Evolutionary conservation across 2,329 filamentous ascomycete genomes (phyloP), one percentile per base, ranked within the genome.

Genomic region (Nigrospora sphaerica): DNA sequence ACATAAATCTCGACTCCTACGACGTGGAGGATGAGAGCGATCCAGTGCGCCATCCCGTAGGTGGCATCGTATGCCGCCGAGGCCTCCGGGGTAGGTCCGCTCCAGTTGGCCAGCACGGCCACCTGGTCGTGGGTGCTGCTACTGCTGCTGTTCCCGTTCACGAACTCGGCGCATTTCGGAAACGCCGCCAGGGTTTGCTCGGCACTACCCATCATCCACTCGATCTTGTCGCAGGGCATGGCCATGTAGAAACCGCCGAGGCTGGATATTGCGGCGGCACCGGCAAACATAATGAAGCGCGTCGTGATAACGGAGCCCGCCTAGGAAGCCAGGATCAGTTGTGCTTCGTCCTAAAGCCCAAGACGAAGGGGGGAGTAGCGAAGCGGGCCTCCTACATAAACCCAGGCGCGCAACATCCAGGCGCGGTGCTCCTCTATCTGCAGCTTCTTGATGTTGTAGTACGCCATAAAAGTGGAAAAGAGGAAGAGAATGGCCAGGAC

Each of bases 381-480:
- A 6, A 23, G 19, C 4, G 19, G 19, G 23, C 4, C 11, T 58
- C 67, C 47, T 50, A 73, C 67, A 50, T 73, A 72, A 35, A 73
- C 63, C 73, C 73, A 75, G 9, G 73, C 68, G 18, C 80, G 60
- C 31, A 84, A 54, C 80, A 83, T 84, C 80, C 79, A 84, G 3
- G 77, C 76, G 1, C 80, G 70, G 49, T 84, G 80, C 54, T 83
- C 73, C 32, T 83, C 78, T 42, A 86, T 78, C 55, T 83, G 79
- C 2, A 83, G 60, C 2, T 67, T 63, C 57, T 77, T 81, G 58
- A 84, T 73, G 50, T 81, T 81, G 57, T 74, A 65, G 32, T 71
- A 73, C 1, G 78, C 74, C 38, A 82, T 49, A 0, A 56, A 49
- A 19, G 78, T 58, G 11, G 69, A 66, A 1, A 59, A 51, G 0